Percentiles rank a stretch among this genome's conserved stretches.
phyloP scores from a whole-genome alignment of 1,284 basidiomycete species.

The Microbotryum scabiosae region DNA sequence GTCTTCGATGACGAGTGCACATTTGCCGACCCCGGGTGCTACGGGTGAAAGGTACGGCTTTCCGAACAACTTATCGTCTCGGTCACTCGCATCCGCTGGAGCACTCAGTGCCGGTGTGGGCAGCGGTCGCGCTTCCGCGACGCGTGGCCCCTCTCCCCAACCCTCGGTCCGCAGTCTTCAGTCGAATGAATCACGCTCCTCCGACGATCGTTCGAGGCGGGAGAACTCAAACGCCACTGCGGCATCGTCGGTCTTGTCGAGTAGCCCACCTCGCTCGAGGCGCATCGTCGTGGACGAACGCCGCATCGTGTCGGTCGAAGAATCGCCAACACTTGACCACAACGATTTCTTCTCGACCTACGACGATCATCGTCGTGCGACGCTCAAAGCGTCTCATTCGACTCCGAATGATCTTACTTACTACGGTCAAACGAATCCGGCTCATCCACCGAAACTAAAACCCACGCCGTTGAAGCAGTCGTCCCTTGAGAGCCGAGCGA shows the following conservation, averaged over 20 bases:
- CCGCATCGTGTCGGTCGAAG: not conserved
- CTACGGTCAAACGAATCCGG: not conserved
- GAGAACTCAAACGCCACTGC: not conserved
- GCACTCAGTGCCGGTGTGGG: too few relatives aligned
- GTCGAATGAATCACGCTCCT: not conserved
- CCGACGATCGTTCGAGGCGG: not conserved
- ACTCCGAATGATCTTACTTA: conserved; percentile 7
- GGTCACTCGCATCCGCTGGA: too few relatives aligned
- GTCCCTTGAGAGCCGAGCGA: not conserved
- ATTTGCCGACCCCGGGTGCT: too few relatives aligned
- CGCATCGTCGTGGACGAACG: not conserved
- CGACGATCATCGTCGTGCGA: conserved; percentile 4
- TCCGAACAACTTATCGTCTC: too few relatives aligned
- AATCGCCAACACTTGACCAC: not conserved
- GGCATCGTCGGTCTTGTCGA: not conserved
- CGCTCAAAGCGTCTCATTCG: conserved; percentile 12
- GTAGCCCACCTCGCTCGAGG: conserved; percentile 1
- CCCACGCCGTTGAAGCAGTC: too few relatives aligned
- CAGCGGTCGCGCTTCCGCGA: too few relatives aligned
- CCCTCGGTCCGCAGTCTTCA: too few relatives aligned
- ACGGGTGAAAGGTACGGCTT: too few relatives aligned
- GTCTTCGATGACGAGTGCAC: too few relatives aligned
- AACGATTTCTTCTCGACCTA: conserved; percentile 3
- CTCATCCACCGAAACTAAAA: not conserved
- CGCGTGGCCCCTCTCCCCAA: too few relatives aligned